Evolutionary conservation across 2,329 filamentous ascomycete genomes (phyloP).

Genomic region (Verticillium albo-atrum): DNA sequence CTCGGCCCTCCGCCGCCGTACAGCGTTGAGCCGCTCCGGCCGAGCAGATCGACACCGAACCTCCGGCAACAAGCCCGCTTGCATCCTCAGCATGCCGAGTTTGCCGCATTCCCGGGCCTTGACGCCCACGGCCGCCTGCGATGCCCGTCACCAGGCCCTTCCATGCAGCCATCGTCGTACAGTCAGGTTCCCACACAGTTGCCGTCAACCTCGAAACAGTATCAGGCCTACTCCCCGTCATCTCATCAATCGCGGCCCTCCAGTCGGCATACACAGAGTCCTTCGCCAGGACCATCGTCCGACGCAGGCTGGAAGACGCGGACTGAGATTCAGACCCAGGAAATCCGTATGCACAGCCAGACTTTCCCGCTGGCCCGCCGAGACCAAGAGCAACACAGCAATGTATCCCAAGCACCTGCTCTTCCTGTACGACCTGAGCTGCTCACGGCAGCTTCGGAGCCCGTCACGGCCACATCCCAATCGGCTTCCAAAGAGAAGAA

Average conservation of each 20-base stretch:
- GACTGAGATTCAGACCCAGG: neutral
- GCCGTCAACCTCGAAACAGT: neutral
- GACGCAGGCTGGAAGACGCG: neutral
- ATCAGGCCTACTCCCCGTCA: neutral
- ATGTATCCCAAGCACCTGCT: neutral
- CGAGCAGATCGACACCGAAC: slow-evolving; percentile 7
- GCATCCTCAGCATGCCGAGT: neutral
- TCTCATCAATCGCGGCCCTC: neutral
- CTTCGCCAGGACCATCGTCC: neutral
- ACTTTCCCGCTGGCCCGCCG: neutral
- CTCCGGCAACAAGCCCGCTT: slow-evolving; percentile 1
- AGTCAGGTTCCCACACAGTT: neutral
- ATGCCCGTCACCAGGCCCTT: neutral
- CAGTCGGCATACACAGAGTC: neutral
- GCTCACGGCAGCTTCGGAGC: neutral
- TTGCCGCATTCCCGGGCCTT: slow-evolving; percentile 5
- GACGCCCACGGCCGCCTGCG: slow-evolving; percentile 3
- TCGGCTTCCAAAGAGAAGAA: slow-evolving; percentile 6
- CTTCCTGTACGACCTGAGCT: neutral
- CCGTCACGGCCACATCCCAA: neutral
- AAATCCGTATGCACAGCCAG: neutral
- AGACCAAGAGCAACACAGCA: neutral
- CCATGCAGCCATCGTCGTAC: neutral
- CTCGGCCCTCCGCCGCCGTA: slow-evolving; percentile 3
- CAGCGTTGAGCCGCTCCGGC: neutral